A percentile compares a stretch with the other conserved stretches of the same genome.
Conservation (phyloP, 768 basidiomycete species). For the Podaxis sp. region DNA sequence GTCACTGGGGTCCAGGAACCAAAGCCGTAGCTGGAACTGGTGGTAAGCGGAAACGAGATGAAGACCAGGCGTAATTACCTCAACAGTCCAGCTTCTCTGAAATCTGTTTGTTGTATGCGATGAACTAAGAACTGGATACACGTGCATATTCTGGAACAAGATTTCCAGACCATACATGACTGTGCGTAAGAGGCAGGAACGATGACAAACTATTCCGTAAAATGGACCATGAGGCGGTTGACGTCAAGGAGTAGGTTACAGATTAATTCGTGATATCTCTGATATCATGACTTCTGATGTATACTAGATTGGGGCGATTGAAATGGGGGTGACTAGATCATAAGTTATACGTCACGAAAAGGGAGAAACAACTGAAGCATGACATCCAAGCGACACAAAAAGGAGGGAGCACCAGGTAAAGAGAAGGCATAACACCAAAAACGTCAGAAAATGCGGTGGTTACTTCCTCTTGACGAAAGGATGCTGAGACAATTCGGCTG, state of each 20-base stretch:
- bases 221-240: background rate
- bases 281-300: conserved; percentile 8
- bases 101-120: background rate
- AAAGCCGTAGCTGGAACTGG: conserved; percentile 39
- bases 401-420: conserved; percentile 17
- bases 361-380: conserved; percentile 15
- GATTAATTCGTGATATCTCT: conserved; percentile 11
- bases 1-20: conserved; percentile 89
- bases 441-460: conserved; percentile 6
- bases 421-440: conserved; percentile 18
- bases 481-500: conserved; percentile 72
- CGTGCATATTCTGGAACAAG: background rate
- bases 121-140: background rate
- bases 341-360: background rate
- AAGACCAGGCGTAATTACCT: background rate
- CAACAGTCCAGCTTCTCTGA: background rate
- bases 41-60: conserved; percentile 7
- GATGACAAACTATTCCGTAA: background rate
- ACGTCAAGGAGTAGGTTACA: conserved; percentile 1
- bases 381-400: conserved; percentile 19
- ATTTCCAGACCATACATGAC: background rate
- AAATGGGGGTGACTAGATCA: conserved; percentile 1
- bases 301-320: conserved; percentile 1
- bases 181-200: background rate
- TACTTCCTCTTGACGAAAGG: conserved; percentile 52